Base-by-base conservation (phyloP, 805 yeast genomes). In the Zygoascus ofunaensis region DNA sequence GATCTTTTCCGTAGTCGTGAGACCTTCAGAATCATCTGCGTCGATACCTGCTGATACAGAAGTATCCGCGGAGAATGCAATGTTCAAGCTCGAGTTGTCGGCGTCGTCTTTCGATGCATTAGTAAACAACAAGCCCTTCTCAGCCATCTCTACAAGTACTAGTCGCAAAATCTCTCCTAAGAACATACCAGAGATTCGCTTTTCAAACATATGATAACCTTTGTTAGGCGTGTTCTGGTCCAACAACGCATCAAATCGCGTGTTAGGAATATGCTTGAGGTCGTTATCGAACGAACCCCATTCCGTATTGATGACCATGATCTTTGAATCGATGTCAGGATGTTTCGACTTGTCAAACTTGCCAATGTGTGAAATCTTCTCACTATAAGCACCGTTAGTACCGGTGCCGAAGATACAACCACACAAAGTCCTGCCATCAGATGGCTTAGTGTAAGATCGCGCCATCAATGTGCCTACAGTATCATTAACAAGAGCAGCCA, bases 361-460 rank as follows among this genome's bases (percentile, higher is more conserved):
- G 44, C 74, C 75, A 54, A 92, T 84, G 44, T 80, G 74, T 35
- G 76, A 79, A 42, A 87, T 62, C 45, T 76, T 72, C 64, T 90
- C 98, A 60, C 77, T 72, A 65, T 92, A 90, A 14, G 96, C 95
- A 49, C 97, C 97, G 63, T 90, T 90, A 23, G 97, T 90, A 60
- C 98, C 98, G 2, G 98, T 92, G 53, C 98, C 98, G 58, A 89
- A 86, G 51, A 90, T 90, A 49, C 89, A 80, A 40, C 98, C 97
- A 52, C 89, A 71, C 5, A 83, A 74, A 7, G 97, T 85, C 46
- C 78, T 79, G 39, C 92, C 78, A 48, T 77, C 79, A 41, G 72
- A 63, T 33, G 78, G 72, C 40, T 68, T 61, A 3, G 85, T 70
- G 65, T 90, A 90, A 22, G 96, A 82, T 56, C 95, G 79, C 7